Base-by-base conservation (phyloP, 2,329 filamentous ascomycete genomes). In the Camillea tinctor region DNA sequence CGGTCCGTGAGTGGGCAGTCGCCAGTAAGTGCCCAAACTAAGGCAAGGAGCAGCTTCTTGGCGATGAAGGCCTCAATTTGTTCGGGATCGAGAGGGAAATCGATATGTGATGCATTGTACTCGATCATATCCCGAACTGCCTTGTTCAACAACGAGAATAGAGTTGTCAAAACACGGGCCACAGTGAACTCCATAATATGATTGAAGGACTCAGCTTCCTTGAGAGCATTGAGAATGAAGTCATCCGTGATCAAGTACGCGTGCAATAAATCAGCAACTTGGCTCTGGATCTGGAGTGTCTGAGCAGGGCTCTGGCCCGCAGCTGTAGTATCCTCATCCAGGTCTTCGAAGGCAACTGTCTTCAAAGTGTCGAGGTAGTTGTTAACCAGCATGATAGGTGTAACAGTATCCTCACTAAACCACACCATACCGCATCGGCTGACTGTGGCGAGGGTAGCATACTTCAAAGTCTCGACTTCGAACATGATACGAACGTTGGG, bases 391-490 rank as follows among this genome's bases (percentile, higher is more conserved):
- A 99, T 97, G 66, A 85, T 85, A 1, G 94, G 86, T 30, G 92
- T 94, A 49, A 99, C 94, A 24, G 93, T 98, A 72, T 99, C 96
- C 70, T 97, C 94, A 73, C 93, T 99, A 79, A 98, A 99, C 95
- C 95, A 99, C 15, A 99, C 96, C 95, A 99, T 99, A 83, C 95
- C 95, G 75, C 95, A 99, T 79, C 95, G 93, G 88, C 91, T 96
- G 72, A 99, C 95, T n/a, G 95, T 99, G 58, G 95, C 95, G 51
- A 99, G 85, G 0, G 95, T 99, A 44, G 95, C 95, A 73, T 99
- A 99, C 73, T 96, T 97, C 61, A 99, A 82, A 2, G 89, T 98
- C 79, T 99, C 96, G 40, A 99, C 95, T 79, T 99, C 95, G 71
- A 99, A 99, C 93, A 99, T 97, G 77, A 99, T 96, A 67, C 96